Conservation (phyloP, 495 filamentous ascomycete species). For the Aspergillus steynii region DNA sequence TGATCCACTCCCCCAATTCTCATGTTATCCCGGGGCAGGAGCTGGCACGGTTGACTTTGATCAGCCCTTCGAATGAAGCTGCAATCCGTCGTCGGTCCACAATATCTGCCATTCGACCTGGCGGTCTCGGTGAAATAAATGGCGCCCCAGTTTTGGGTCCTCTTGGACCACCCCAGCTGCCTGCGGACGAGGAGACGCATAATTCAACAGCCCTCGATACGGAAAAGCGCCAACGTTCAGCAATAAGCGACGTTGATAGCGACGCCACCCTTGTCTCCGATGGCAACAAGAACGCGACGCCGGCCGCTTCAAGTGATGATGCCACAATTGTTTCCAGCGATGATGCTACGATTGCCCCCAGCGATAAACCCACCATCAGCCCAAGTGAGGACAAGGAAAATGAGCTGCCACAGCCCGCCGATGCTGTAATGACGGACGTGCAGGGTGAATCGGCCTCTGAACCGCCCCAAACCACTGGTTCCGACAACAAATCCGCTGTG, state of each 20-base stretch:
- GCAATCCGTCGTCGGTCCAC: slow-evolving; percentile 58
- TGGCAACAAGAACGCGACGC: slow-evolving; percentile 21
- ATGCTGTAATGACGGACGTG: slow-evolving; percentile 19
- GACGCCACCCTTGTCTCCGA: slow-evolving; percentile 55
- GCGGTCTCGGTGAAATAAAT: slow-evolving; percentile 50
- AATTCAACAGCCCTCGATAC: slow-evolving; percentile 18
- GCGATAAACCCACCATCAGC: not conserved
- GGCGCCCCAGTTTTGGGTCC: slow-evolving; percentile 55
- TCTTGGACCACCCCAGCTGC: slow-evolving; percentile 42
- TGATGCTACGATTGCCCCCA: not conserved
- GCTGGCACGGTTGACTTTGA: slow-evolving; percentile 78
- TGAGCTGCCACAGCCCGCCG: slow-evolving; percentile 25
- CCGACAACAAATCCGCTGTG: slow-evolving; percentile 5
- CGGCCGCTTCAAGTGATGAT: slow-evolving; percentile 29
- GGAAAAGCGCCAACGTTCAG: slow-evolving; percentile 20
- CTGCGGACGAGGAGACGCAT: slow-evolving; percentile 19
- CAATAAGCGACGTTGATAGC: slow-evolving; percentile 40
- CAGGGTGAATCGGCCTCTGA: slow-evolving; percentile 17
- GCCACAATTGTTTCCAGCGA: not conserved
- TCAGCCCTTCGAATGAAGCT: slow-evolving; percentile 60
- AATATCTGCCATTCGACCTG: slow-evolving; percentile 38
- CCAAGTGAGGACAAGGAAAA: slow-evolving; percentile 47
- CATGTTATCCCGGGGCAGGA: slow-evolving; percentile 70
- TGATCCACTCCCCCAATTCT: slow-evolving; percentile 57
- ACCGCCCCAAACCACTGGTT: slow-evolving; percentile 4